Percentiles rank a stretch among this genome's conserved stretches.
These are phyloP conservation scores for Diversispora epigaea DNA, from an alignment of 192 early-diverging fungal genomes.

Conservation along the genomic window DNA sequence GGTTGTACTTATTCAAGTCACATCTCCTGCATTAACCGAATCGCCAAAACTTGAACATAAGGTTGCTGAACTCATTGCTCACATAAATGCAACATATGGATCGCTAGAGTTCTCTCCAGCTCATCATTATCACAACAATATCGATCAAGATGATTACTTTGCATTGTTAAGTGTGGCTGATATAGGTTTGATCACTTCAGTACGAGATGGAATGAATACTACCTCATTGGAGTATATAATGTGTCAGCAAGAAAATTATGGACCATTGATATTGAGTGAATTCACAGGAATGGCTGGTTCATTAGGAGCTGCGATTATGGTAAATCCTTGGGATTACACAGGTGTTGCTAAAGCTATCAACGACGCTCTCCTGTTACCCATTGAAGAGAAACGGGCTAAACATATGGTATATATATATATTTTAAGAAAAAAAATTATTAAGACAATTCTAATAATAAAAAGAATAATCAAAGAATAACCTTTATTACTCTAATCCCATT, in stretches of 20 bases:
- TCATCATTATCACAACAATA: conserved; percentile 87
- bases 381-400: conserved; percentile 63
- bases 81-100: conserved; percentile 94
- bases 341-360: conserved; percentile 79
- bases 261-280: conserved; percentile 89
- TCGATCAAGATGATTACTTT: conserved; percentile 95
- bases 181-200: conserved; percentile 84
- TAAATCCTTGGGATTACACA: conserved; percentile 85
- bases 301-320: conserved; percentile 74
- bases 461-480: too few relatives aligned
- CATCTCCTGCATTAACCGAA: conserved; percentile 76
- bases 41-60: conserved; percentile 73
- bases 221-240: conserved; percentile 92
- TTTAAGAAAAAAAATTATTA: too few relatives aligned
- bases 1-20: conserved; percentile 94
- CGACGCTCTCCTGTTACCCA: conserved; percentile 63
- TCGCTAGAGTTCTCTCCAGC: conserved; percentile 94
- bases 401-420: conserved; percentile 48
- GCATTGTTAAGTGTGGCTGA: conserved; percentile 92
- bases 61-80: conserved; percentile 85
- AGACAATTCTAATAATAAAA: too few relatives aligned
- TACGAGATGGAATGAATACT: conserved; percentile 98
- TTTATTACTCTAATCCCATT: not conserved
- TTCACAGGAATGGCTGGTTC: conserved; percentile 93
- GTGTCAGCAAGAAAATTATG: conserved; percentile 83